phyloP scores from a whole-genome alignment of 192 early-diverging fungal genomes.

The Backusella australiensis region DNA sequence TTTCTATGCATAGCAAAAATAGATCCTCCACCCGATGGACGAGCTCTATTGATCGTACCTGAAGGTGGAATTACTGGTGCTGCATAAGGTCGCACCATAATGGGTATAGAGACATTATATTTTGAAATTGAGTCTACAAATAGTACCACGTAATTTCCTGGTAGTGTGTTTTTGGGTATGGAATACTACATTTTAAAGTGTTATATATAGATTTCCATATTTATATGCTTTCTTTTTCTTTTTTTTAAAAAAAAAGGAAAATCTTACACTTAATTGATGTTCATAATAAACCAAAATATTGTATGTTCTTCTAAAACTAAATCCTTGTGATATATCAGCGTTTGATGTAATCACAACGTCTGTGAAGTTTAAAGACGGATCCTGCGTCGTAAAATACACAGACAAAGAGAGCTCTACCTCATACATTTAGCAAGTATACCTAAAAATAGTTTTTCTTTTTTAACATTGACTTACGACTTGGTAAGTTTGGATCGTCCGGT shows the following conservation, averaged over 20 bases:
- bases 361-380: slow-evolving; percentile 16
- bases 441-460: not conserved
- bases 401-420: slow-evolving; percentile 11
- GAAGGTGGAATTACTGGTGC: slow-evolving; percentile 8
- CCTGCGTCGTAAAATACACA: slow-evolving; percentile 19
- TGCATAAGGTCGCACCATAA: slow-evolving; percentile 21
- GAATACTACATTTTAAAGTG: slow-evolving; percentile 17
- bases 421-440: not conserved
- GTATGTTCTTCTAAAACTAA: slow-evolving; percentile 23
- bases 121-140: slow-evolving; percentile 18
- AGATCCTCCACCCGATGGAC: slow-evolving; percentile 13
- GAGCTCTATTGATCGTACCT: not conserved
- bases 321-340: slow-evolving; percentile 29
- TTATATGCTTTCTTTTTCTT: not conserved
- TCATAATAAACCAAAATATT: slow-evolving; percentile 27
- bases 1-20: slow-evolving; percentile 12
- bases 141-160: slow-evolving; percentile 26
- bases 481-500: slow-evolving; percentile 16
- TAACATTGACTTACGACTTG: slow-evolving; percentile 15
- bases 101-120: slow-evolving; percentile 23
- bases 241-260: not conserved
- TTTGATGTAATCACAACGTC: slow-evolving; percentile 23
- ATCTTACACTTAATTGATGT: slow-evolving; percentile 24
- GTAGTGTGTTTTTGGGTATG: slow-evolving; percentile 15
- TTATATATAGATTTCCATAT: not conserved